phyloP scores from a whole-genome alignment of 441 rosid species.

The Theobroma grandiflorum region DNA sequence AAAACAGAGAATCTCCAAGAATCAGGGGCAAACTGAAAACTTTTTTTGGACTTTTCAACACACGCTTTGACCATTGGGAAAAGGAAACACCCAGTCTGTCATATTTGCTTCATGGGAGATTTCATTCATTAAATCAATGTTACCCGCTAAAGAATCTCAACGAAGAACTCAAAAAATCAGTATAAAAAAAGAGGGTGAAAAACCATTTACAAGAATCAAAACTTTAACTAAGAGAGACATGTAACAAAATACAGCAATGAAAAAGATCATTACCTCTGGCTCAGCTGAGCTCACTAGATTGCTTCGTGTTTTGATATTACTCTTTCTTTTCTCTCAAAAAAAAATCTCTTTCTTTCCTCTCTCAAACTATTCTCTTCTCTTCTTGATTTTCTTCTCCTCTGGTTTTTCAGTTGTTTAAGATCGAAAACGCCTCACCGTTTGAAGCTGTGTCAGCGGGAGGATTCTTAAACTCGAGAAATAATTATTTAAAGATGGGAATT shows the following conservation, averaged over 20 bases:
- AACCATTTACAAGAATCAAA: neutral
- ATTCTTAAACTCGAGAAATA: constrained; percentile 12
- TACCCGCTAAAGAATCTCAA: neutral
- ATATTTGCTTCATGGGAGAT: neutral
- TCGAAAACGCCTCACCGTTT: constrained; percentile 8
- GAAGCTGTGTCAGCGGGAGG: constrained; percentile 16
- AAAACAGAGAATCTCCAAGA: constrained; percentile 12
- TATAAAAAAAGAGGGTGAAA: neutral
- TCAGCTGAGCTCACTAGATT: constrained; percentile 10
- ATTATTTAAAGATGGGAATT: constrained; percentile 16
- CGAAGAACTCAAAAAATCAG: neutral
- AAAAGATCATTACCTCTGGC: constrained; percentile 31
- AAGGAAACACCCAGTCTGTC: neutral
- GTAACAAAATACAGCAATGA: neutral
- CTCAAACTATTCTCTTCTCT: neutral
- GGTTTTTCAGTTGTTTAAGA: constrained; percentile 14
- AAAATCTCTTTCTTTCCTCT: neutral
- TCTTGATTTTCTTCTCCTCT: neutral
- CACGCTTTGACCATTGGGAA: neutral
- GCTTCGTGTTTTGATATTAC: neutral
- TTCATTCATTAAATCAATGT: neutral
- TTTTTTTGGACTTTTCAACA: neutral
- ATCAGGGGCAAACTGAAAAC: neutral
- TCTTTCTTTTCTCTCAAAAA: neutral
- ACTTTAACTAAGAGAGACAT: neutral